Evolutionary conservation across 2,329 filamentous ascomycete species (phyloP), one percentile per base, ranked within the genome.

Genomic region (Teratosphaeria destructans): DNA sequence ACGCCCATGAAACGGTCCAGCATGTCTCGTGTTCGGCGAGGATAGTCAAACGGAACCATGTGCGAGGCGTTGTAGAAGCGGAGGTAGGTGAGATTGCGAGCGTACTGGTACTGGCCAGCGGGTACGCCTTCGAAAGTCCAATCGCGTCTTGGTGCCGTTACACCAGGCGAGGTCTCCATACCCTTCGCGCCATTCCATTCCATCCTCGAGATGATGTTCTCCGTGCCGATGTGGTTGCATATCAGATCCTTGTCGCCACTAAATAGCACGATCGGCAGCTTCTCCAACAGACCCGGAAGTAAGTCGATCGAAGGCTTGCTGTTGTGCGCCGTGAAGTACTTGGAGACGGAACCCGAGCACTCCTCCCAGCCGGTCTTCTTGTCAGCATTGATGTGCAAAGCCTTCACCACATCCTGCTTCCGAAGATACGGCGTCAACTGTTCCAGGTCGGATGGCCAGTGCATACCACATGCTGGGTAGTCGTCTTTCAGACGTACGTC

Each of bases 21-120:
- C 94, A 99, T 99, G 73, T 97, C 94, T 62, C 93, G 85, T 23
- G 86, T 88, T 62, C 91, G 87, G 55, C 90, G 85, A 1, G 93
- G 87, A 67, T 88, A 89, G 74, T 99, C 93, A 70, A 94, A 97
- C 0, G 94, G 95, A 1, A 99, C 94, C 94, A 99, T 99, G 75
- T 99, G 94, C 56, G 89, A 95, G 16, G 90, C 86, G 73, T 99
- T 95, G 79, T 95, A 90, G 76, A 97, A 96, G 49, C 95, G 81
- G 35, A 99, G 86, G 71, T 99, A 99, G 0, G 94, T 96, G 62
- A 99, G 77, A 75, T 99, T 99, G 65, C 95, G 86, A 1, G 94
- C 93, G 72, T 91, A 85, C 74, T 99, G 95, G 80, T 93, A 99
- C 70, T 95, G 90, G 27, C 94, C 94, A 3, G 92, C 92, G 1